Evolutionary conservation across 257 asterid genomes (phyloP), one percentile per base, ranked within the genome.

Genomic region (Primulina tabacum): DNA sequence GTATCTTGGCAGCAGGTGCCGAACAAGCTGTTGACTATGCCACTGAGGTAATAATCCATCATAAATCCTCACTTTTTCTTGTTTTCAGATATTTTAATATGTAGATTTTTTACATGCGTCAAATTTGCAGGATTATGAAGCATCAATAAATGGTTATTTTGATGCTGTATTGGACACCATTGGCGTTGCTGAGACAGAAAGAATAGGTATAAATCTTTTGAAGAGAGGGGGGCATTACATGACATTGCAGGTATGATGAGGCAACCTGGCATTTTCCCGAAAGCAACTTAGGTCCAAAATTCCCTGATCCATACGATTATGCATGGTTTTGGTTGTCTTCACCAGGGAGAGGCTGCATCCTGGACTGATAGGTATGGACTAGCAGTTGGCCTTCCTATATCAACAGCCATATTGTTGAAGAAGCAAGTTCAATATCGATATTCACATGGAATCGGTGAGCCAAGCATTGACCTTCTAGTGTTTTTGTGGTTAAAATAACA

Each of bases 111-210:
- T 33, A 59, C 52, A 58, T 33, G 58, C 52, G 18, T 67, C 43
- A 28, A 8, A 69, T 76, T 64, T 73, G 50, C 86, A 94, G 99
- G 91, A 88, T 69, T 68, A 75, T 72, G 97, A 94, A 76, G 75
- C 67, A 61, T 87, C 95, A 64, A 75, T 91, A 35, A 83, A 86
- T 75, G 98, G 98, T 62, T 74, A 85, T 78, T 94, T 91, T 68
- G 98, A 94, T 85, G 98, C 98, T 40, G 93, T 94, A 50, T 73
- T 94, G 69, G 99, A 94, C 80, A 94, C 99, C 37, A 83, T 94
- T 68, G 99, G 99, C 24, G 78, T 76, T 61, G 89, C 88, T 1
- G 97, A 94, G 83, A 91, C 96, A 1, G 99, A 94, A 80, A 91
- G 81, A 75, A 75, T 84, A 40, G 89, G 93, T 50, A 77, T 89